Conservation (phyloP, 345 rosid genomes). For the Isatis tinctoria region DNA sequence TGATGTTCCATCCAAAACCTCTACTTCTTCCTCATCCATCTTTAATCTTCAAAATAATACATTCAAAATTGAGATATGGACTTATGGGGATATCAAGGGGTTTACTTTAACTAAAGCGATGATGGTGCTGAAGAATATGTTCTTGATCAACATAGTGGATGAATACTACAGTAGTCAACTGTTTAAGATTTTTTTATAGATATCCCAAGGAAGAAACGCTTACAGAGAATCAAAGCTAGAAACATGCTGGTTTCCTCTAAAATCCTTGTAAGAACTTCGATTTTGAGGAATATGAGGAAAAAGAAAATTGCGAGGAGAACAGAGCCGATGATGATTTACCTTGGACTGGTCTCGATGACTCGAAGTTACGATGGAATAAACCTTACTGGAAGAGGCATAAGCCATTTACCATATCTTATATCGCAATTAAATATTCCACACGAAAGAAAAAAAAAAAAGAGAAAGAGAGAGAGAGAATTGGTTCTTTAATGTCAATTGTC, state of each 20-base stretch:
- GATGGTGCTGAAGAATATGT: conserved; percentile 17
- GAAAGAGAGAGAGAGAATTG: conserved; percentile 17
- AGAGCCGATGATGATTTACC: conserved; percentile 24
- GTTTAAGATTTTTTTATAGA: background rate
- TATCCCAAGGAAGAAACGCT: conserved; percentile 1
- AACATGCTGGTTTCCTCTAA: background rate
- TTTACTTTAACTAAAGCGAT: background rate
- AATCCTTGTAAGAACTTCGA: background rate
- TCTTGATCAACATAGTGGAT: conserved; percentile 4
- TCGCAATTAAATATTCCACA: conserved; percentile 17
- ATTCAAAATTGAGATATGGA: background rate
- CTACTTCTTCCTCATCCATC: conserved; percentile 24
- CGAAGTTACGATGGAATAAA: conserved; percentile 14
- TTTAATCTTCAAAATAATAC: background rate
- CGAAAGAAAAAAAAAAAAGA: background rate
- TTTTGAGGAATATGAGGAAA: background rate
- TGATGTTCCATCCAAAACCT: background rate
- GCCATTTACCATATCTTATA: conserved; percentile 11
- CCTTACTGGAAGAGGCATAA: conserved; percentile 1
- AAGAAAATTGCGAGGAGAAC: background rate
- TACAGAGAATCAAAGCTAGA: conserved; percentile 8
- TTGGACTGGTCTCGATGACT: conserved; percentile 16
- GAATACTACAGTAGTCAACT: conserved; percentile 19
- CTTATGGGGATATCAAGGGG: background rate
- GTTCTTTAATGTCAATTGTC: conserved; percentile 24